These are phyloP conservation scores for Cadophora sp. DNA, from an alignment of 2,329 filamentous ascomycete genomes.

Conservation along the genomic window DNA sequence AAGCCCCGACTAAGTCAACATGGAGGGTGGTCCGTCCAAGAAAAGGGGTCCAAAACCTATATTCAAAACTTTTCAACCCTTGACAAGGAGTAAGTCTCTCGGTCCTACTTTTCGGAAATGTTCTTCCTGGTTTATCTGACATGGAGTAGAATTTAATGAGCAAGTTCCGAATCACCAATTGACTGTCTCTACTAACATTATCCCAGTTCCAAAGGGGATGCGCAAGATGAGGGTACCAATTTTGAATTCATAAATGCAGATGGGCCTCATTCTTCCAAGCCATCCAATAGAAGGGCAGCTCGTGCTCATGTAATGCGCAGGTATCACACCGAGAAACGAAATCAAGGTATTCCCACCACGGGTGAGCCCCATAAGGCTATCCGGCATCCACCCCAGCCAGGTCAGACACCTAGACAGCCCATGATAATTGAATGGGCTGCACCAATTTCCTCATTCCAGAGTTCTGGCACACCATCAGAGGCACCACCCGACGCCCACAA, in stretches of 20 bases:
- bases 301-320: slow-evolving; percentile 23
- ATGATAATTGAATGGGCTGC: neutral
- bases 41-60: neutral
- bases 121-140: neutral
- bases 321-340: slow-evolving; percentile 16
- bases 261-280: neutral
- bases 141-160: slow-evolving; percentile 14
- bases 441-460: neutral
- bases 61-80: slow-evolving; percentile 23
- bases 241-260: slow-evolving; percentile 22
- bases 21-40: neutral
- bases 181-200: neutral
- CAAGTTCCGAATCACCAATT: neutral
- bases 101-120: neutral
- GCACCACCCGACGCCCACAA: neutral
- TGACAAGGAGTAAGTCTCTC: slow-evolving; percentile 19
- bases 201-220: neutral
- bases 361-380: neutral
- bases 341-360: neutral
- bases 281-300: slow-evolving; percentile 14
- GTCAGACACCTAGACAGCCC: neutral
- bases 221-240: neutral
- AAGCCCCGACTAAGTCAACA: neutral
- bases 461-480: neutral
- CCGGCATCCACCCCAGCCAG: neutral